phyloP scores from a whole-genome alignment of 306 rosid species.

The Boehmeria nivea region DNA sequence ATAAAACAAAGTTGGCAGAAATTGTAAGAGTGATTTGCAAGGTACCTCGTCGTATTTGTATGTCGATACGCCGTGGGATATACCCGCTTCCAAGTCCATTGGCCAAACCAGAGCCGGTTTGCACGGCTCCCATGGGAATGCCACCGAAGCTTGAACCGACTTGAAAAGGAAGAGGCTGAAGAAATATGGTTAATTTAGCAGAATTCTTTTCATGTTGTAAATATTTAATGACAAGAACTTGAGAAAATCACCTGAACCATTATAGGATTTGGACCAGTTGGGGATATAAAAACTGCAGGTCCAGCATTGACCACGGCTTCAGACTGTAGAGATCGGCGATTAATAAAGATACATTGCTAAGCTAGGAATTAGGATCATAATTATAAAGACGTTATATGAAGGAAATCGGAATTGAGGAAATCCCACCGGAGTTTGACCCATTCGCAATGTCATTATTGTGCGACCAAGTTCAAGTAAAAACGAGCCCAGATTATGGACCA shows the following conservation, averaged over 20 bases:
- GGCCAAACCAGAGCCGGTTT: constrained; percentile 58
- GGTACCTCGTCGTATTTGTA: constrained; percentile 90
- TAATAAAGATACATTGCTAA: not conserved
- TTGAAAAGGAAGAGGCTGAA: constrained; percentile 93
- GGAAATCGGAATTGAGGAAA: constrained; percentile 17
- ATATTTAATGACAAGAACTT: constrained; percentile 14
- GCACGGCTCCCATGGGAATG: constrained; percentile 68
- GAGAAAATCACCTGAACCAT: constrained; percentile 81
- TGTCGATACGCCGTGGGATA: constrained; percentile 88
- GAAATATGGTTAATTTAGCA: constrained; percentile 42
- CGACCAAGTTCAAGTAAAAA: constrained; percentile 96
- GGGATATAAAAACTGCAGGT: constrained; percentile 93
- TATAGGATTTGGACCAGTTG: constrained; percentile 84
- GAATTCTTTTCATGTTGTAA: constrained; percentile 18
- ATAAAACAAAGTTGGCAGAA: too few relatives aligned
- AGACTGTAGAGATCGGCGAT: constrained; percentile 39
- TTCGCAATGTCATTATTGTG: constrained; percentile 74
- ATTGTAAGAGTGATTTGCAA: too few relatives aligned
- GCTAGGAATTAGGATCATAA: too few relatives aligned
- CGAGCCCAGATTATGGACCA: constrained; percentile 81
- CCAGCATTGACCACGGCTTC: constrained; percentile 96
- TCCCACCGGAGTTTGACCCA: constrained; percentile 85
- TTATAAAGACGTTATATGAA: constrained; percentile 24
- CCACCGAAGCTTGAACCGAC: constrained; percentile 63
- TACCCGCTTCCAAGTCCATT: constrained; percentile 60